Evolutionary conservation across 139 green algal genomes (phyloP).

Genomic region (Klebsormidium nitens): DNA sequence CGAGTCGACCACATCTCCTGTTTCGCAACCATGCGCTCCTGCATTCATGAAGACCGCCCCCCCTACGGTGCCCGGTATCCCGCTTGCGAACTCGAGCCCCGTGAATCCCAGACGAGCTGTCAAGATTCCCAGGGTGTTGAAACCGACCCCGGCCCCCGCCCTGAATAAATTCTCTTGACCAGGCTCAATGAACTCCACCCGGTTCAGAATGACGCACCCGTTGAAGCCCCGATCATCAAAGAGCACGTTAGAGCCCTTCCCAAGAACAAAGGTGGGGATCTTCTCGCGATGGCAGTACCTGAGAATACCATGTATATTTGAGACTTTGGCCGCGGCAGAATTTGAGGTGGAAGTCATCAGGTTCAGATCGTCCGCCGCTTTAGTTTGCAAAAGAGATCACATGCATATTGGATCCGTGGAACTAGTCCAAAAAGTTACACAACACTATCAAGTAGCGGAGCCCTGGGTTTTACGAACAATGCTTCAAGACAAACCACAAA

Average conservation of each 20-base stretch:
- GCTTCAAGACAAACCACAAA: too few species aligned
- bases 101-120: slow-evolving; percentile 10
- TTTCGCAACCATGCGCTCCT: slow-evolving; percentile 41
- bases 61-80: slow-evolving; percentile 52
- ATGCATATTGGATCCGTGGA: too few species aligned
- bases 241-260: slow-evolving; percentile 48
- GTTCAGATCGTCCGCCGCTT: too few species aligned
- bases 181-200: slow-evolving; percentile 28
- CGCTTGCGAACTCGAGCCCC: slow-evolving; percentile 49
- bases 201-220: slow-evolving; percentile 48
- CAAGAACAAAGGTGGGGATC: slow-evolving; percentile 30
- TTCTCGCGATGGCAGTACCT: slow-evolving; percentile 32
- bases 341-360: too few species aligned
- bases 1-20: slow-evolving; percentile 17
- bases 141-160: slow-evolving; percentile 38
- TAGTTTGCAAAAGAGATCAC: too few species aligned
- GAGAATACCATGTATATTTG: too few species aligned
- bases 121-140: slow-evolving; percentile 43
- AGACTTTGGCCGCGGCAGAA: too few species aligned
- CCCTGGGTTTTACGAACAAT: too few species aligned
- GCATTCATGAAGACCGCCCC: slow-evolving; percentile 55
- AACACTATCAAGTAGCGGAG: too few species aligned
- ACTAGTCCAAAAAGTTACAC: too few species aligned
- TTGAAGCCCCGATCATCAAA: slow-evolving; percentile 50
- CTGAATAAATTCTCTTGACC: too few species aligned